Conservation (phyloP, 2,329 filamentous ascomycete species). For the Colletotrichum sp. region DNA sequence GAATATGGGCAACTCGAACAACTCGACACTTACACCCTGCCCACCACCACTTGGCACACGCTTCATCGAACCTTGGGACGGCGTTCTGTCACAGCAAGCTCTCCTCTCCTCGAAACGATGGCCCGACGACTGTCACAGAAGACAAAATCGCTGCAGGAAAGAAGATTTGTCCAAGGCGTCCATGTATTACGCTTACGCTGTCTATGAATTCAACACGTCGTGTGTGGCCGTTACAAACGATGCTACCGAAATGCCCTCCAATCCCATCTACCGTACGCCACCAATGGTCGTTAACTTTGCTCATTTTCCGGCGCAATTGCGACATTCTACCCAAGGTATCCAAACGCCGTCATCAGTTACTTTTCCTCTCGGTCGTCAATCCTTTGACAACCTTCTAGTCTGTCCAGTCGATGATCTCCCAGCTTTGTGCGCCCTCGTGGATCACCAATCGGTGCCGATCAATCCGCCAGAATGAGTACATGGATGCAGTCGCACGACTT, state of each 20-base stretch:
- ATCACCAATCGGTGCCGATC: conserved; percentile 74
- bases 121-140: neutral
- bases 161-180: neutral
- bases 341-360: conserved; percentile 6
- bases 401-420: conserved; percentile 68
- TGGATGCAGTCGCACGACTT: conserved; percentile 67
- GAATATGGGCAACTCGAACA: neutral
- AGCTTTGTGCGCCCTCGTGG: conserved; percentile 66
- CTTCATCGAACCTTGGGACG: neutral
- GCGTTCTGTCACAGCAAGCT: neutral
- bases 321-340: neutral
- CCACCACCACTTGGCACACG: neutral
- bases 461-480: conserved; percentile 72
- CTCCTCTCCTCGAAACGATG: neutral
- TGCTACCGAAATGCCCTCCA: conserved; percentile 3
- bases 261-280: neutral
- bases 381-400: conserved; percentile 27
- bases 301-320: conserved; percentile 11
- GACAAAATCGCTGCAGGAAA: neutral
- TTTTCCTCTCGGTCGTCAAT: neutral
- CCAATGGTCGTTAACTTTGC: neutral
- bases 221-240: neutral
- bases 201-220: neutral
- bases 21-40: neutral
- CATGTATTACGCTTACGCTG: neutral